A percentile compares a stretch with the other conserved stretches of the same genome.
Conservation (phyloP, 805 yeast genomes). For the Kodamaea neixiangensis region DNA sequence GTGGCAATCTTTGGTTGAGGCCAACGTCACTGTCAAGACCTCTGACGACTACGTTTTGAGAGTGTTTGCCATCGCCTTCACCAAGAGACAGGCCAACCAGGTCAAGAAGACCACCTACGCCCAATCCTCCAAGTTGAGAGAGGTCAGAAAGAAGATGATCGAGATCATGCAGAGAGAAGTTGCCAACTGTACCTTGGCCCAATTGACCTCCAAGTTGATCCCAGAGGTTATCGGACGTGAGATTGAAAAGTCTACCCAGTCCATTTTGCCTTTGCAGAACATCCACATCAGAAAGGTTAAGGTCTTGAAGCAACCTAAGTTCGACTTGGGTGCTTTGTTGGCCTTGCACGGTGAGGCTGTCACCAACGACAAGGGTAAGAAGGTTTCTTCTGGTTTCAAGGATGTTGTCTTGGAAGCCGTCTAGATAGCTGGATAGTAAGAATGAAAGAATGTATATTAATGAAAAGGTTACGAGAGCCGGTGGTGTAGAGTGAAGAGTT, state of each 20-base stretch:
- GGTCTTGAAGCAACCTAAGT: conserved; percentile 97
- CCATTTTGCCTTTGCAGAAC: conserved; percentile 96
- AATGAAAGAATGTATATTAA: conserved; percentile 8
- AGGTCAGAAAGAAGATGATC: conserved; percentile 93
- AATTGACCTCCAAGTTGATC: conserved; percentile 93
- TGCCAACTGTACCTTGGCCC: conserved; percentile 90
- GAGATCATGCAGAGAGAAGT: conserved; percentile 98
- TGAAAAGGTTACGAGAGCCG: conserved; percentile 5
- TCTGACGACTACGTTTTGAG: conserved; percentile 96
- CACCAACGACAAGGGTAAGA: conserved; percentile 93
- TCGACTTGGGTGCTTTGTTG: conserved; percentile 94
- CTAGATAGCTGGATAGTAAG: conserved; percentile 36
- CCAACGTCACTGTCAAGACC: conserved; percentile 97
- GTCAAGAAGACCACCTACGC: conserved; percentile 97
- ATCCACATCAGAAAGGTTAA: conserved; percentile 99
- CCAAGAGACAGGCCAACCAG: conserved; percentile 96
- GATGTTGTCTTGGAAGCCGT: conserved; percentile 98
- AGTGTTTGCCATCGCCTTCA: conserved; percentile 96
- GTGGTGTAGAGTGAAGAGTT: conserved; percentile 1
- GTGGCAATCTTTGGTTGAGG: conserved; percentile 98
- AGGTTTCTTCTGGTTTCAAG: conserved; percentile 93
- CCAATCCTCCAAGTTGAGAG: conserved; percentile 96
- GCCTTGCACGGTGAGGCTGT: conserved; percentile 96
- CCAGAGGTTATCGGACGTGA: conserved; percentile 99
- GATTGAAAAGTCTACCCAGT: conserved; percentile 93